phyloP scores from a whole-genome alignment of 192 early-diverging fungal species.

The Spizellomyces punctatus region DNA sequence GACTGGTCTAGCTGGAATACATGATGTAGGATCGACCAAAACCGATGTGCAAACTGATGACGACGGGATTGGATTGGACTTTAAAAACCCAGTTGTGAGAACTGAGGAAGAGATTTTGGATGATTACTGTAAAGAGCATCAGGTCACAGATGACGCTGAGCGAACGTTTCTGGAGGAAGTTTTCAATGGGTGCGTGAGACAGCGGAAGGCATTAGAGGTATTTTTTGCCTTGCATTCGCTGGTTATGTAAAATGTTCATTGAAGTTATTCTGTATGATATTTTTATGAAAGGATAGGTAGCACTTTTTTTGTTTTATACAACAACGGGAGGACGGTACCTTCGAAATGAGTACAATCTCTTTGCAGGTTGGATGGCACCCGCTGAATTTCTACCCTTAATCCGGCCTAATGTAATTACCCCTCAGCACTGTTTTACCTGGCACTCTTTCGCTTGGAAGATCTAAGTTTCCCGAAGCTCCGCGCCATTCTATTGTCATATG shows the following conservation, averaged over 20 bases:
- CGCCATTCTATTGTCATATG: conserved; percentile 35
- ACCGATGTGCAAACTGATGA: not conserved
- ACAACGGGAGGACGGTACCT: conserved; percentile 41
- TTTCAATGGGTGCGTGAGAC: conserved; percentile 45
- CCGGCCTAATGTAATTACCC: not conserved
- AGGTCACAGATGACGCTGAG: conserved; percentile 35
- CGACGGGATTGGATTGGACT: conserved; percentile 14
- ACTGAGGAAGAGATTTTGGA: conserved; percentile 45
- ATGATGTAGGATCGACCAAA: conserved; percentile 5
- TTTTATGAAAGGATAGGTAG: conserved; percentile 25
- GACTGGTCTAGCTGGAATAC: conserved; percentile 11
- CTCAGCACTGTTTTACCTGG: conserved; percentile 49
- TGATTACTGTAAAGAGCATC: conserved; percentile 34
- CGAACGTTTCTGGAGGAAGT: conserved; percentile 44
- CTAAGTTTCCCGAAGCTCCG: conserved; percentile 38
- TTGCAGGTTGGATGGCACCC: conserved; percentile 32
- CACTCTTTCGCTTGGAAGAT: conserved; percentile 46
- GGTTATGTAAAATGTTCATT: conserved; percentile 3
- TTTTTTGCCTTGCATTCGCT: not conserved
- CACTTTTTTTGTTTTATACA: conserved; percentile 40
- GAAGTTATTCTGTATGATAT: not conserved
- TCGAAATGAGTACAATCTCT: conserved; percentile 45
- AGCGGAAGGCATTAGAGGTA: conserved; percentile 43
- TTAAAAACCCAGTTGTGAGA: conserved; percentile 32
- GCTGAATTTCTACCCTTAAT: not conserved